Evolutionary conservation across 2,329 filamentous ascomycete species (phyloP), one percentile per base, ranked within the genome.

Genomic region (Lachnellula arida): DNA sequence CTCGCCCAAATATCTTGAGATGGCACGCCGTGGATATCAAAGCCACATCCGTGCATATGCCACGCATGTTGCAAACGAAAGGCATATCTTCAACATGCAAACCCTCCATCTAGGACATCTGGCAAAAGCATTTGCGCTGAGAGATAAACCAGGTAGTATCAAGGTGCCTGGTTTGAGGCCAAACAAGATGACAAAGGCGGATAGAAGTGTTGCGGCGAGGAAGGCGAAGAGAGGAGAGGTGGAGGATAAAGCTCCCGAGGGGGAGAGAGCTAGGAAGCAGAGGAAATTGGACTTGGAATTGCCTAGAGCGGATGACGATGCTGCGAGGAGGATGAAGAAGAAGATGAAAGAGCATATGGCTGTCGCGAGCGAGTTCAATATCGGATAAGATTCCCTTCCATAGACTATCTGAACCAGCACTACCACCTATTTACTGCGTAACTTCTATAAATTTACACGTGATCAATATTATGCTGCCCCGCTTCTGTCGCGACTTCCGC

Each of bases 11-110:
- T 82, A 88, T 40, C 81, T 96, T 4, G 91, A 96, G 65, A 81
- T 91, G 66, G 93, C 89, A 0, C 83, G 91, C 19, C 85, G 89
- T 63, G 94, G 87, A 0, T 99, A 89, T 75, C 91, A 95, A 69
- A 94, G 89, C 50, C 92, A 97, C 68, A 87, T 99, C 53, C 82
- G 94, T 53, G 94, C 94, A 0, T 99, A 99, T 71, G 91, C 94
- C 2, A 99, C 94, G 0, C 94, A 99, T 72, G 83, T 93, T 28
- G 86, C 89, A 32, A 86, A 87, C 44, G 94, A 99, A 75, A 81
- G 94, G 51, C 77, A 78, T 51, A 92, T 88, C 70, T 99, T 99
- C 71, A 89, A 97, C 71, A 95, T 97, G 72, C 91, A 90, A 58
- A 84, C 89, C 67, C 75, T 99, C 47, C 94, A 99, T 71, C 75